Conservation (phyloP, 73 alveolate genomes). For the Paramecium pentaurelia region DNA sequence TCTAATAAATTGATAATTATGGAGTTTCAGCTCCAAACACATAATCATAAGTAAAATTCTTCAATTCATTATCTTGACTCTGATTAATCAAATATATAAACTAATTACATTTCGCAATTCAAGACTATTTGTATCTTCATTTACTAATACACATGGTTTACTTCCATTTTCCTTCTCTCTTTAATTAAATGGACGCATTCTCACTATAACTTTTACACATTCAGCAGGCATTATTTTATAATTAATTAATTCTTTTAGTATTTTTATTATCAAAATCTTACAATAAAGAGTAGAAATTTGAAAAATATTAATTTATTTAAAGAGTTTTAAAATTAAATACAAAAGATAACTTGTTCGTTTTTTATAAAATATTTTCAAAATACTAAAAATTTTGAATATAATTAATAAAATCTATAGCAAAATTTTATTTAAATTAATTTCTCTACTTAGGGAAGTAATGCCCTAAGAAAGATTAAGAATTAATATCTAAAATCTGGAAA, state of each 20-base stretch:
- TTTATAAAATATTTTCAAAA: too few species aligned
- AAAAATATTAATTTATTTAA: too few species aligned
- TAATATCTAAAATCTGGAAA: too few species aligned
- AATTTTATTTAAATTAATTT: too few species aligned
- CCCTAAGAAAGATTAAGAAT: background rate
- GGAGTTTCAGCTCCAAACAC: constrained; percentile 86
- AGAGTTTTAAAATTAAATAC: too few species aligned
- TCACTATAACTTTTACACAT: constrained; percentile 75
- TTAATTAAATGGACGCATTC: constrained; percentile 77
- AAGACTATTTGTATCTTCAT: constrained; percentile 38
- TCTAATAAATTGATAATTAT: constrained; percentile 87
- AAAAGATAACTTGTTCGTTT: too few species aligned
- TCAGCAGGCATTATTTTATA: constrained; percentile 49
- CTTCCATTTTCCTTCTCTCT: constrained; percentile 60
- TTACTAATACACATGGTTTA: constrained; percentile 31
- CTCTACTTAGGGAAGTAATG: background rate
- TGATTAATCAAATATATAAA: background rate
- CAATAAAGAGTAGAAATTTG: background rate
- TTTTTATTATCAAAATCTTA: background rate
- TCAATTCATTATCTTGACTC: constrained; percentile 6
- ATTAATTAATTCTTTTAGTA: background rate
- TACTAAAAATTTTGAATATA: background rate
- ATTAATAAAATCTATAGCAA: too few species aligned
- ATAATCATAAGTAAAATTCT: constrained; percentile 83
- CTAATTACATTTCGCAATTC: constrained; percentile 16